Evolutionary conservation across 805 yeast species (phyloP).

Genomic region (Metschnikowia orientalis): DNA sequence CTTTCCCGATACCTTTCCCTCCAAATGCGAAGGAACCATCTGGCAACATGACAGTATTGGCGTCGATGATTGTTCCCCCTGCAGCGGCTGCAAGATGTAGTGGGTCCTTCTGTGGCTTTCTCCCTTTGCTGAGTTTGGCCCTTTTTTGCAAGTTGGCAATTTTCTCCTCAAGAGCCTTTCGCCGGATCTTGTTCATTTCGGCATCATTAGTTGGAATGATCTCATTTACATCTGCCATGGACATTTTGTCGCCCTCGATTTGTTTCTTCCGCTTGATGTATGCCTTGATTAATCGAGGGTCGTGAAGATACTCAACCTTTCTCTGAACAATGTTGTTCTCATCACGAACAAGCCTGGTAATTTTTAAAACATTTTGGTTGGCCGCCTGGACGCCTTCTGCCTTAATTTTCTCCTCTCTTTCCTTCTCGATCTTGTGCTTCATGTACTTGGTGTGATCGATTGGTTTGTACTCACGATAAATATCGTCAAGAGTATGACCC

Average conservation of each 20-base stretch:
- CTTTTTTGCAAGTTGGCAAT: constrained; percentile 78
- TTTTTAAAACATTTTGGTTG: constrained; percentile 32
- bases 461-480: constrained; percentile 38
- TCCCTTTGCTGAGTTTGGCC: constrained; percentile 48
- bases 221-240: constrained; percentile 66
- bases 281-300: constrained; percentile 82
- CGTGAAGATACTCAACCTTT: constrained; percentile 70
- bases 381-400: constrained; percentile 22
- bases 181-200: constrained; percentile 73
- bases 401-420: constrained; percentile 29
- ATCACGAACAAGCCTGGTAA: constrained; percentile 77
- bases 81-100: constrained; percentile 40
- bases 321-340: constrained; percentile 83
- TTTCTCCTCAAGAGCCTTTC: constrained; percentile 74
- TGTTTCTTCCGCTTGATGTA: constrained; percentile 69
- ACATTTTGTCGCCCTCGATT: constrained; percentile 49
- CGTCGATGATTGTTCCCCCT: constrained; percentile 40
- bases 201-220: constrained; percentile 76
- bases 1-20: constrained; percentile 71
- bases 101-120: constrained; percentile 32
- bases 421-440: constrained; percentile 33
- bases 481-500: constrained; percentile 34
- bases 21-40: constrained; percentile 45
- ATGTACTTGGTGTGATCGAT: constrained; percentile 28
- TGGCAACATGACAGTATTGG: constrained; percentile 40